Base-by-base conservation (phyloP, 805 yeast species). In the Ogataea wickerhamii region DNA sequence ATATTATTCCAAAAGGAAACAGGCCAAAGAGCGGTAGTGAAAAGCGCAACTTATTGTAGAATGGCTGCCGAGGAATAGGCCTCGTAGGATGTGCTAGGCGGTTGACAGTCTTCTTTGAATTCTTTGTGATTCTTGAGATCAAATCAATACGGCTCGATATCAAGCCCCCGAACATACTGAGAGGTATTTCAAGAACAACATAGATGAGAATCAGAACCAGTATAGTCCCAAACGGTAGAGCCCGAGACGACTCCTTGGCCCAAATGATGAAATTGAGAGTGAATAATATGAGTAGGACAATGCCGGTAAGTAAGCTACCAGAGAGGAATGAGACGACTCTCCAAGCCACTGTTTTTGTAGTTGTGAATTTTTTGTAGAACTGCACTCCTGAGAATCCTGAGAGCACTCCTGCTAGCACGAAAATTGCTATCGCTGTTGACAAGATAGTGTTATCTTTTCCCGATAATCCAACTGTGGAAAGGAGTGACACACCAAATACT, bases 1-100 rank as follows among this genome's bases (percentile, higher is more conserved):
- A 82, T n/a, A 85, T 79, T 10, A 87, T 78, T 13, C 82, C 79
- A 55, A 86, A 87, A 24, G 96, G 95, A 34, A 84, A 70, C 16
- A 80, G 34, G 2, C 96, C 96, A 50, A 82, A 80, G 0, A 73
- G 49, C 5, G 74, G 64, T 1, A 71, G 45, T 7, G 69, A 60
- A 41, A 64, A 59, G 10, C 50, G 37, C 30, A 49, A 44, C 33
- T 46, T 52, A 46, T 61, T 55, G 41, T 62, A 64, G 20, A 54
- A 46, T 16, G 74, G 74, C 47, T 63, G 71, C 23, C 45, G 44
- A 14, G 71, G 66, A 5, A 65, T 44, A 4, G 55, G 41, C 11
- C 43, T 44, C n/a, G 35, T 28, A 23, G 34, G 27, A 5, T 32
- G 34, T 4, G 41, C 13, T 18, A 34, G 24, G 26, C 31, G 13